A percentile compares a stretch with the other conserved stretches of the same genome.
Conservation (phyloP, 148 eudicot species). For the Tetragonia tetragonoides region DNA sequence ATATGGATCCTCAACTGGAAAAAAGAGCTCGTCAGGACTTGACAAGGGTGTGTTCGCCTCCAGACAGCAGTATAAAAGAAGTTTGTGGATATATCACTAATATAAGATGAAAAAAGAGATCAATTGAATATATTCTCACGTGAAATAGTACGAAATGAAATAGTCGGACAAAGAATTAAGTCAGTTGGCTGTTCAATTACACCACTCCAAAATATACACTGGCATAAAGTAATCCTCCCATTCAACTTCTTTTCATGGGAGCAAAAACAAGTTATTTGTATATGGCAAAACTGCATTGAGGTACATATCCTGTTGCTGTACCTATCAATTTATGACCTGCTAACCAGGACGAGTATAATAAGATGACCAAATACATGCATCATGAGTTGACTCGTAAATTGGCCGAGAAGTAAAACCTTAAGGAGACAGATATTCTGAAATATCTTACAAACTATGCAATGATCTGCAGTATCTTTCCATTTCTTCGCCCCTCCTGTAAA, state of each 20-base stretch:
- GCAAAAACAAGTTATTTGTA: constrained; percentile 22
- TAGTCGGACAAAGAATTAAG: neutral
- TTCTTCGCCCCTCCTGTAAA: neutral
- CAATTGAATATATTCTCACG: neutral
- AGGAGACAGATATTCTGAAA: neutral
- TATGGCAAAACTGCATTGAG: constrained; percentile 30
- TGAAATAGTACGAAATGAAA: neutral
- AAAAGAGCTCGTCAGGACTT: too few species aligned
- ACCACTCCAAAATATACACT: constrained; percentile 26
- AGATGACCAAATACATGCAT: neutral
- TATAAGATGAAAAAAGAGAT: neutral
- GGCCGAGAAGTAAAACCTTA: neutral
- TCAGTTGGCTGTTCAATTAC: neutral
- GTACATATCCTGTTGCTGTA: constrained; percentile 11
- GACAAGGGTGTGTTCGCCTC: too few species aligned
- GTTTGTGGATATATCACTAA: too few species aligned
- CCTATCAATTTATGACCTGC: neutral
- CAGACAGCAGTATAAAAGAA: too few species aligned
- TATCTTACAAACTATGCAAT: neutral
- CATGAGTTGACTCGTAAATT: neutral
- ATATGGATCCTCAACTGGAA: too few species aligned
- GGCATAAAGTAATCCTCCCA: constrained; percentile 13
- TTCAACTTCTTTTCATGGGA: constrained; percentile 6
- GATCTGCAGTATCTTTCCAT: constrained; percentile 2
- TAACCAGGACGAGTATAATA: neutral